These are phyloP conservation scores for Oryza officinalis DNA, from an alignment of 176 grass and related monocot genomes.

Conservation along the genomic window DNA sequence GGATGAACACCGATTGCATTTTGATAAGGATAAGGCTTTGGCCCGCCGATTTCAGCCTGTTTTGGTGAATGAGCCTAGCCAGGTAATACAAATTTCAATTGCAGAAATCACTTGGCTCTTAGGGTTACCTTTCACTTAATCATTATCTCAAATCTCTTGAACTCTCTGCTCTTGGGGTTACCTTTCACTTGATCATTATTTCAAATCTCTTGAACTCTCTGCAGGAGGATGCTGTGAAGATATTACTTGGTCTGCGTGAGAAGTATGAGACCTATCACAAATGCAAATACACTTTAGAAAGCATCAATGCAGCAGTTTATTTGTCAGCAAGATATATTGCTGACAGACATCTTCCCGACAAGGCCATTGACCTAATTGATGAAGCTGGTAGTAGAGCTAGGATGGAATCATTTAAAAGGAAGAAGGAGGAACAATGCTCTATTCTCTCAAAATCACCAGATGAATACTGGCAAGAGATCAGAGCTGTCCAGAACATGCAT, in stretches of 20 bases:
- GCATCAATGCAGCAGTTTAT: constrained; percentile 89
- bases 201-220: constrained; percentile 11
- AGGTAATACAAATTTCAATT: constrained; percentile 56
- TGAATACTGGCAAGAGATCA: constrained; percentile 97
- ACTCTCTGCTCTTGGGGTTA: constrained; percentile 17
- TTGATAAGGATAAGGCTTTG: constrained; percentile 98
- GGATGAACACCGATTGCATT: constrained; percentile 84
- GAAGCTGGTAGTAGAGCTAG: constrained; percentile 94
- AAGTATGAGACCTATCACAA: constrained; percentile 90
- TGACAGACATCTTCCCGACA: constrained; percentile 94
- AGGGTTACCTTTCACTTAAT: constrained; percentile 18
- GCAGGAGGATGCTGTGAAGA: constrained; percentile 87
- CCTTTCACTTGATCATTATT: constrained; percentile 25
- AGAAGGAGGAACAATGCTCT: constrained; percentile 73
- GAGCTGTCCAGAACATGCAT: constrained; percentile 88
- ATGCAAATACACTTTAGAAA: constrained; percentile 87
- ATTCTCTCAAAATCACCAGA: constrained; percentile 85
- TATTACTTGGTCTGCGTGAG: constrained; percentile 76
- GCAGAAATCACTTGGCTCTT: constrained; percentile 11
- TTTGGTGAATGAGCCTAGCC: constrained; percentile 80
- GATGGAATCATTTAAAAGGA: constrained; percentile 92
- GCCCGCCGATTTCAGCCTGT: constrained; percentile 94
- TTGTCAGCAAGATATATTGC: constrained; percentile 95
- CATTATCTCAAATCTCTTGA: constrained; percentile 14
- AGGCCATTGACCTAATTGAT: constrained; percentile 97